Base-by-base conservation (phyloP, 1,284 basidiomycete species). In the Melampsora larici-populina region DNA sequence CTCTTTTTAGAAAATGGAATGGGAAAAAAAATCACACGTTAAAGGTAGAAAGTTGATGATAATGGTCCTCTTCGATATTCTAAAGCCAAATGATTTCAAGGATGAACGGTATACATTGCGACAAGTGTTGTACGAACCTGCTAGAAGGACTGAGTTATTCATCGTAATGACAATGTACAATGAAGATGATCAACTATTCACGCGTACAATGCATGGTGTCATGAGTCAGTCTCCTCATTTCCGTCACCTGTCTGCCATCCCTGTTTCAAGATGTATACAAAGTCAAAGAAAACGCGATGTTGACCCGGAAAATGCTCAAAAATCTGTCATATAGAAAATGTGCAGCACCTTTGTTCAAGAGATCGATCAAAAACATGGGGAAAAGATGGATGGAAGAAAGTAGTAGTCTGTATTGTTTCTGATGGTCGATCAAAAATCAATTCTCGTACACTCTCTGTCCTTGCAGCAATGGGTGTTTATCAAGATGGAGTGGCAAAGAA, bases 181-280 rank as follows among this genome's bases (percentile, higher is more conserved):
- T 84, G 95, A 97, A 85, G 94, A 98, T 87, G 95, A 97, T 86
- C 91, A 90, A 4, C 88, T 97, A 31, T 81, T 84, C 17, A 82
- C 83, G 9, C 73, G 83, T 6, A 77, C 75, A 18, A 70, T 77
- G 66, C 75, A 77, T 65, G 75, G 75, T 40, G 74, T 77, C 24
- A 77, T 77, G 74, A 36, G 17, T 36, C 33, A 36, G 26, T 33
- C 5, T 33, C 17, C 94, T 95, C 82, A 90, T 93, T 26, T 90
- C 93, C 79, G 96, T 94, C 0, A 86, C 66, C 93, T 97, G 82
- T 92, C 92, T 80, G 91, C 97, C 83, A 36, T 97, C 97, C 93
- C 85, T 95, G 85, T 96, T 99, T 80, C 92, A 95, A 81, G 95
- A 98, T 82, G 97, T 98, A 80, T 97, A 94, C 89, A 95, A 93